Evolutionary conservation across 225 moss, liverwort and hornwort species (phyloP).

Genomic region (Rhytidiadelphus loreus): DNA sequence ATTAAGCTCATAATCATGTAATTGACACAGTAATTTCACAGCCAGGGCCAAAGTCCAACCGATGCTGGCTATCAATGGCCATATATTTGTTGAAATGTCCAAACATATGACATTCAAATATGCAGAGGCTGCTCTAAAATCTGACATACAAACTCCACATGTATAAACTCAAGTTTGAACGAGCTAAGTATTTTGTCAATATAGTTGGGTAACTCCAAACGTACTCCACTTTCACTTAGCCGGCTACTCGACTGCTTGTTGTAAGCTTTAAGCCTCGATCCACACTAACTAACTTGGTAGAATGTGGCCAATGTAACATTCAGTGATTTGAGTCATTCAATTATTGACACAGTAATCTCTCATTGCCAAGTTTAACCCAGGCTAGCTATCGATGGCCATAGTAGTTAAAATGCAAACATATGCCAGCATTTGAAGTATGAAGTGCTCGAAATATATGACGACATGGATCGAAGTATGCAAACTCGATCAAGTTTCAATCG

Average conservation of each 20-base stretch:
- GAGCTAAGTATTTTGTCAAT: background rate
- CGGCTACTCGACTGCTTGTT: background rate
- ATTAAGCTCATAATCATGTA: background rate
- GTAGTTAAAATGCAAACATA: background rate
- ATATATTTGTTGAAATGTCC: background rate
- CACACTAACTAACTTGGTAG: background rate
- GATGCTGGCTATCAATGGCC: too few species aligned
- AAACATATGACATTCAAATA: too few species aligned
- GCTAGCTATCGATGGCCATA: background rate
- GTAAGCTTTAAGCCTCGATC: too few species aligned
- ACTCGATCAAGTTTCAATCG: background rate
- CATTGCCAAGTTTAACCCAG: background rate
- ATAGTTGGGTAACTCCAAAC: background rate
- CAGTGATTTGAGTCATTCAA: background rate
- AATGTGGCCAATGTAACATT: background rate
- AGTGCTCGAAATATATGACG: too few species aligned
- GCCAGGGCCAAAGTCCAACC: background rate
- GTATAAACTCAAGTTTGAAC: background rate
- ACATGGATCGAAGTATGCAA: too few species aligned
- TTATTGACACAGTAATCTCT: background rate
- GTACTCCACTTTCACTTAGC: background rate
- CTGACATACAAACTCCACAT: too few species aligned
- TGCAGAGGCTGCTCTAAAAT: background rate
- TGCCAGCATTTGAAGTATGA: background rate
- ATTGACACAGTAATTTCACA: background rate